Evolutionary conservation across 164 flowering plant species (phyloP).

Genomic region (Nymphaea colorata): DNA sequence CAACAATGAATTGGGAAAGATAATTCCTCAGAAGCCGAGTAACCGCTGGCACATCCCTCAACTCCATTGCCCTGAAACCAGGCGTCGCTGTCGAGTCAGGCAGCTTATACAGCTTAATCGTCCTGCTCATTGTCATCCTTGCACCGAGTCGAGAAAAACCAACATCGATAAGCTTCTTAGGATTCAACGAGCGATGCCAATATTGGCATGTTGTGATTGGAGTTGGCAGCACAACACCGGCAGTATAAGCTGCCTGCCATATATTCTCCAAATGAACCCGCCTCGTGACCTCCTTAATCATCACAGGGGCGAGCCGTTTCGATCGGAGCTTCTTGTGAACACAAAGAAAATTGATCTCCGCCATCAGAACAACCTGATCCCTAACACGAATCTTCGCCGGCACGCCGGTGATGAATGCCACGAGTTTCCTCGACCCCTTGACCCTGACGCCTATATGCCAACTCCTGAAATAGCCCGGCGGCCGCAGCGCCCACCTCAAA

Average conservation of each 20-base stretch:
- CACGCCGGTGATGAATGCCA: slow-evolving; percentile 44
- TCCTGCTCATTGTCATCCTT: slow-evolving; percentile 52
- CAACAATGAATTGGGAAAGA: slow-evolving; percentile 31
- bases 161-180: slow-evolving; percentile 47
- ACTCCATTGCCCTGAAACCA: slow-evolving; percentile 42
- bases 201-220: slow-evolving; percentile 47
- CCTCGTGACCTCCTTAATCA: slow-evolving; percentile 47
- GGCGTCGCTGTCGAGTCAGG: slow-evolving; percentile 35
- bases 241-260: slow-evolving; percentile 52
- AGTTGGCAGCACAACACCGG: slow-evolving; percentile 46
- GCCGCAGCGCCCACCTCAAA: slow-evolving; percentile 39
- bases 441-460: slow-evolving; percentile 55
- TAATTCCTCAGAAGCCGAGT: slow-evolving; percentile 32
- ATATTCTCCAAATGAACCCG: slow-evolving; percentile 48
- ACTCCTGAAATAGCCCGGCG: slow-evolving; percentile 35
- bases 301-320: slow-evolving; percentile 39
- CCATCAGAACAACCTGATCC: slow-evolving; percentile 30
- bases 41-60: slow-evolving; percentile 39
- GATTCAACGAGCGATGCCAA: slow-evolving; percentile 48
- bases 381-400: slow-evolving; percentile 33
- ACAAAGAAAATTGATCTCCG: slow-evolving; percentile 45
- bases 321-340: slow-evolving; percentile 48
- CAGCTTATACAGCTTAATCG: slow-evolving; percentile 42
- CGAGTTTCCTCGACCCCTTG: slow-evolving; percentile 32
- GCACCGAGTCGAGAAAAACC: slow-evolving; percentile 62